Evolutionary conservation across 768 basidiomycete species (phyloP), one percentile per base, ranked within the genome.

Genomic region (Lactarius indigo): DNA sequence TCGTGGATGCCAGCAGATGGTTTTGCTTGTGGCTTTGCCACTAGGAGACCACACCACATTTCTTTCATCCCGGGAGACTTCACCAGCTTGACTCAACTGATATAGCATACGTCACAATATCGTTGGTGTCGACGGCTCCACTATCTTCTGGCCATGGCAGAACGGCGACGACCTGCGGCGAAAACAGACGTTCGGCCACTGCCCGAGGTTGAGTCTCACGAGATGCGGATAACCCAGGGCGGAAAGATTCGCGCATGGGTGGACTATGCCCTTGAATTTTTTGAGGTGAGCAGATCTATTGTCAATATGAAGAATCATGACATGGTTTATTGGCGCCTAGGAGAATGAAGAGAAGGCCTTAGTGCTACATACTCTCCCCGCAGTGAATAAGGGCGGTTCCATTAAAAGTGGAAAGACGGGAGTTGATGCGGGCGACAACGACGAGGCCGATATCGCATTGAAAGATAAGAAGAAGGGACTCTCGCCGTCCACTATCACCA

Each of bases 331-430:
- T 23, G 35, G 20, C 35, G 26, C 30, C 26, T 69, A 87, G 86
- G 78, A 80, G 68, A 77, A 85, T 61, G 81, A 82, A 61, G 74
- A 79, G 28, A 77, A 74, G 63, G 81, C 85, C 0, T 71, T 90
- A 28, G 78, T 83, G 4, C 75, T 90, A 18, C 88, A 90, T 71
- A 89, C 88, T 0, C 76, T 86, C 4, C 87, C 87, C 4, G 72
- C 75, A 5, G 57, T 64, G n/a, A 68, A 64, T 20, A 41, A 59
- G n/a, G 33, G 4, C 28, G 62, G 56, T 50, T 8, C 37, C 17
- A 57, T 28, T 30, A 28, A 15, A 42, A 65, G 9, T 10, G 59
- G 66, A 54, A 72, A 31, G 63, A 12, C 61, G n/a, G 41, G 47
- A 35, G 64, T 54, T n/a, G 35, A 35, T 41, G 18, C 39, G 17